Percentiles rank a stretch among this genome's conserved stretches.
phyloP scores from a whole-genome alignment of 140 eudicot genomes.

The Senecio squalidus region DNA sequence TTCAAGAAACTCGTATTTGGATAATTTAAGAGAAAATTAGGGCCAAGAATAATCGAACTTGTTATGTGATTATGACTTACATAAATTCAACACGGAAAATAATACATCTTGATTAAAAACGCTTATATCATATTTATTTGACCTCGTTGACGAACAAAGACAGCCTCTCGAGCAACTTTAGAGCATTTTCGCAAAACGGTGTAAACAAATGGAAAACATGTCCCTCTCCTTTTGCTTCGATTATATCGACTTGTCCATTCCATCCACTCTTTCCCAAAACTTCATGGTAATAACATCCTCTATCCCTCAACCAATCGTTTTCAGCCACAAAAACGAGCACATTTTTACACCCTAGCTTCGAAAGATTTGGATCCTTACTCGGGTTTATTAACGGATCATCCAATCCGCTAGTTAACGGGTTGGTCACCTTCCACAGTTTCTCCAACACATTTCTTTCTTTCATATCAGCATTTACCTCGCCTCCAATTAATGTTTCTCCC shows the following conservation, averaged over 20 bases:
- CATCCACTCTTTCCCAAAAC: conserved; percentile 46
- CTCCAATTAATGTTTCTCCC: conserved; percentile 40
- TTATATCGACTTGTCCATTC: conserved; percentile 31
- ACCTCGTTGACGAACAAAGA: conserved; percentile 5
- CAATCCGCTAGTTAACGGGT: conserved; percentile 26
- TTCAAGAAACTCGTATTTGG: too few species aligned
- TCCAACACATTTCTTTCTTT: conserved; percentile 5
- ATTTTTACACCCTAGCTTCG: conserved; percentile 28
- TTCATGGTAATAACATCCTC: conserved; percentile 37
- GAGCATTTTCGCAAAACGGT: conserved; percentile 24
- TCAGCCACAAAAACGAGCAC: conserved; percentile 33
- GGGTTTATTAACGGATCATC: conserved; percentile 50
- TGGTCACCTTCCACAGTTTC: conserved; percentile 27
- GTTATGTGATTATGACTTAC: too few species aligned
- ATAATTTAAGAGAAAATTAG: too few species aligned
- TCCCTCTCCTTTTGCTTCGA: conserved; percentile 8
- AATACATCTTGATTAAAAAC: too few species aligned
- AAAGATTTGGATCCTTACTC: conserved; percentile 17
- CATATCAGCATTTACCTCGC: conserved; percentile 13
- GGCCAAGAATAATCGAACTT: too few species aligned
- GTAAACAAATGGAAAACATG: conserved; percentile 1
- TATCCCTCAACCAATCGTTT: conserved; percentile 33
- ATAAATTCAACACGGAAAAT: too few species aligned
- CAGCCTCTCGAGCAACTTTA: neutral
- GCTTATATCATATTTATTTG: neutral